These are phyloP conservation scores for Curvularia eragrostidis DNA, from an alignment of 2,329 filamentous ascomycete genomes.

Conservation along the genomic window DNA sequence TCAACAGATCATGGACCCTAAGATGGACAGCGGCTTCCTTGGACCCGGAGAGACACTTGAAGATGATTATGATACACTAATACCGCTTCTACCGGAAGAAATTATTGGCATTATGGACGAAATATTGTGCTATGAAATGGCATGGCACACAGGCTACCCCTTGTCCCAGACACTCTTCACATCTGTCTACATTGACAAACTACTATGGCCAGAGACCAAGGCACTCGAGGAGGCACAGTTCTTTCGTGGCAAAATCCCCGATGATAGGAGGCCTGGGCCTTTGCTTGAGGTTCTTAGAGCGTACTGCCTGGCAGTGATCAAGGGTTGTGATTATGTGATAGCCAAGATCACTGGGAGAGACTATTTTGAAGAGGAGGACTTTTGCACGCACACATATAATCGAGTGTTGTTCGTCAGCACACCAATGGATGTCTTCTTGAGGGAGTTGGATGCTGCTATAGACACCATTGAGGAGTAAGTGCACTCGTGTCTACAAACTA, in stretches of 20 bases:
- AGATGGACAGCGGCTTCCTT: constrained; percentile 95
- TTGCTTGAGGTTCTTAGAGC: constrained; percentile 70
- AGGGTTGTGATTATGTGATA: constrained; percentile 81
- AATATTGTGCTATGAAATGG: constrained; percentile 90
- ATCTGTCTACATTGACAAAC: constrained; percentile 84
- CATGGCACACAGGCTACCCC: constrained; percentile 96
- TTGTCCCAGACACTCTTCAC: constrained; percentile 94
- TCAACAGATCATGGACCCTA: constrained; percentile 91
- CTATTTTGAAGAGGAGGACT: constrained; percentile 98
- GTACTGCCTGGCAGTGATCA: constrained; percentile 85
- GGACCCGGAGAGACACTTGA: constrained; percentile 81
- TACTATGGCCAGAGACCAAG: constrained; percentile 74
- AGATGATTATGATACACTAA: constrained; percentile 77
- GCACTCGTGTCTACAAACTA: background rate
- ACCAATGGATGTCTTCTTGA: constrained; percentile 43
- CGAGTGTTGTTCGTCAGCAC: constrained; percentile 70
- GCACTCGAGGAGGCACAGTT: constrained; percentile 68
- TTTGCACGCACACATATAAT: constrained; percentile 90
- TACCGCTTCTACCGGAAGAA: constrained; percentile 74
- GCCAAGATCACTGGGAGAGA: constrained; percentile 79
- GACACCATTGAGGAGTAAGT: constrained; percentile 44
- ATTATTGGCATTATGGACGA: constrained; percentile 94
- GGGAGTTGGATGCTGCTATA: constrained; percentile 43
- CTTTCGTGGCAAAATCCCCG: constrained; percentile 54
- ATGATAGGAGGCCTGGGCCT: constrained; percentile 33